phyloP scores from a whole-genome alignment of 768 basidiomycete genomes.

The Boletus sensibilis region DNA sequence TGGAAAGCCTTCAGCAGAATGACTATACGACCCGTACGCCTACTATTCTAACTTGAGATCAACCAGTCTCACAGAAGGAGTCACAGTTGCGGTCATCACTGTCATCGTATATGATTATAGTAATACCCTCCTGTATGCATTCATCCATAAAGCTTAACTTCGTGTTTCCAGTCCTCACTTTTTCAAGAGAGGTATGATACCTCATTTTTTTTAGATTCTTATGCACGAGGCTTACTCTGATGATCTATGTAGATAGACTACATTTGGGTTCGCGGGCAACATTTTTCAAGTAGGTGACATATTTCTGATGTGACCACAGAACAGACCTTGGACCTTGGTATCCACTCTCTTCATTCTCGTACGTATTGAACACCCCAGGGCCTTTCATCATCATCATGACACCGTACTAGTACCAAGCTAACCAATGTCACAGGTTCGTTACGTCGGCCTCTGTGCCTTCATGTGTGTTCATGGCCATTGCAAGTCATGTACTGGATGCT shows the following conservation, averaged over 20 bases:
- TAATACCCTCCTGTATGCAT: background rate
- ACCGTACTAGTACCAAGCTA: background rate
- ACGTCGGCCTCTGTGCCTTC: background rate
- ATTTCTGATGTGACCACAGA: background rate
- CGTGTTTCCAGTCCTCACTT: background rate
- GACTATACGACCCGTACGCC: background rate
- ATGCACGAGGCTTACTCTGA: background rate
- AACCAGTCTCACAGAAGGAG: background rate
- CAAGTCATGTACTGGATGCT: background rate
- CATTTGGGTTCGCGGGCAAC: conserved; percentile 3
- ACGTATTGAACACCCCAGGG: background rate
- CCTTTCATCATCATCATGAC: background rate
- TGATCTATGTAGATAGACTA: background rate
- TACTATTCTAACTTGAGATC: background rate
- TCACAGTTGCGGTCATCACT: background rate
- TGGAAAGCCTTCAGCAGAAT: background rate
- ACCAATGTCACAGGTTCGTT: background rate
- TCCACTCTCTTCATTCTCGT: background rate
- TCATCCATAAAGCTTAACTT: background rate
- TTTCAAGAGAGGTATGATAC: conserved; percentile 1
- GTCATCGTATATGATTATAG: conserved; percentile 4
- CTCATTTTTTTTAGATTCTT: background rate
- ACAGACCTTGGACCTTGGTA: background rate
- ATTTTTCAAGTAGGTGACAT: background rate
- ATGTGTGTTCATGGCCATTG: background rate